Conservation (phyloP, 345 rosid genomes). For the Triadica sebifera region DNA sequence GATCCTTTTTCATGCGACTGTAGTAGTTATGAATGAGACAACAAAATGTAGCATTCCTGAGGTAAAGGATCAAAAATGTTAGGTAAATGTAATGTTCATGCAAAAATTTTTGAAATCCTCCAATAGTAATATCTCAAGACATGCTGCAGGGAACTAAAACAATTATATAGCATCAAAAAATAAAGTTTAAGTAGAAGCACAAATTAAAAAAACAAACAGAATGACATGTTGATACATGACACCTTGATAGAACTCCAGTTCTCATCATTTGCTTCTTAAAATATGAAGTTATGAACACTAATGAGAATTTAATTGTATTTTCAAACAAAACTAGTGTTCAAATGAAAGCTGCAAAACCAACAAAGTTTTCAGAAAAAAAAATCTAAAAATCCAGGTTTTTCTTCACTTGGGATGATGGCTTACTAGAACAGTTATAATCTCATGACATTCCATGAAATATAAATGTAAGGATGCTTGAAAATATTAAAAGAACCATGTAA, state of each 20-base stretch:
- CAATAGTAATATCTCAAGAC: neutral
- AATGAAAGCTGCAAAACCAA: neutral
- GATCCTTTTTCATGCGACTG: conserved; percentile 56
- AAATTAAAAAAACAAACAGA: neutral
- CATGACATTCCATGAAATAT: neutral
- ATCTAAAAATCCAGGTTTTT: neutral
- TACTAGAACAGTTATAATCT: neutral
- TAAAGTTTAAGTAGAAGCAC: neutral
- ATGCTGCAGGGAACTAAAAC: neutral
- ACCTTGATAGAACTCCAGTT: neutral
- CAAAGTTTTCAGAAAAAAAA: neutral
- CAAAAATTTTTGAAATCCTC: neutral
- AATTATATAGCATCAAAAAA: neutral
- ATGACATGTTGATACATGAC: neutral
- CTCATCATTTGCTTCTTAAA: neutral
- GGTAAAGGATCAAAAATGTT: neutral
- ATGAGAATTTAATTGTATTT: neutral
- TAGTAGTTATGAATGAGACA: conserved; percentile 55
- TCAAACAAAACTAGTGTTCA: neutral
- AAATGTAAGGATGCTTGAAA: neutral
- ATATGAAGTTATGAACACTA: neutral
- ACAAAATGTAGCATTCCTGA: conserved; percentile 84
- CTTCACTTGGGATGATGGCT: neutral
- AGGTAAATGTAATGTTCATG: neutral
- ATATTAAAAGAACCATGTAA: neutral